Percentiles rank a stretch among this genome's conserved stretches.
Evolutionary conservation across 169 alveolate species (phyloP).

Genomic region (Fabrea salina): DNA sequence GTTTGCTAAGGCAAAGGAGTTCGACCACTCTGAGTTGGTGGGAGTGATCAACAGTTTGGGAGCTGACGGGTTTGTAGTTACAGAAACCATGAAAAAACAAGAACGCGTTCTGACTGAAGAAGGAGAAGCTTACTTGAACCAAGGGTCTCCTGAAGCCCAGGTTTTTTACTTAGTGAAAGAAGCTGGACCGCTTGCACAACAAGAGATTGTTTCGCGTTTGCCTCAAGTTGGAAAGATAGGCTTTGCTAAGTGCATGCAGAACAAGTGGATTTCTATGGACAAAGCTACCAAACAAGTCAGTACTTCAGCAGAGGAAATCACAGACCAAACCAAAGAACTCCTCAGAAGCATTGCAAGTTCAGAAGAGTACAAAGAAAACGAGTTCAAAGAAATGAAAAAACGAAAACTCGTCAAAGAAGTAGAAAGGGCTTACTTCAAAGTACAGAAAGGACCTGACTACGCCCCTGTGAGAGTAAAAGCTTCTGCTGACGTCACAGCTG

Average conservation of each 20-base stretch:
- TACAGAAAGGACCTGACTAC: slow-evolving; percentile 75
- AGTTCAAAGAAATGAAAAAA: slow-evolving; percentile 60
- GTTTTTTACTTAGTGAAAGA: slow-evolving; percentile 45
- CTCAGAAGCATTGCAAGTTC: slow-evolving; percentile 39
- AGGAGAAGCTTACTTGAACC: slow-evolving; percentile 63
- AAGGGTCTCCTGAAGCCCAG: slow-evolving; percentile 79
- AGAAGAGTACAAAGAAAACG: slow-evolving; percentile 52
- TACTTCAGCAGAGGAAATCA: slow-evolving; percentile 44
- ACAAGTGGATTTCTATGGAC: slow-evolving; percentile 66
- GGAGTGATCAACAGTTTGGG: not conserved
- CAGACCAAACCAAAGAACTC: slow-evolving; percentile 30
- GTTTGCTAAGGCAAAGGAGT: not conserved
- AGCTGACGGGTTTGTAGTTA: not conserved
- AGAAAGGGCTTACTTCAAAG: slow-evolving; percentile 50
- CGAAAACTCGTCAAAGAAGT: slow-evolving; percentile 65
- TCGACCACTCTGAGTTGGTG: not conserved
- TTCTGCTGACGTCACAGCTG: slow-evolving; percentile 85
- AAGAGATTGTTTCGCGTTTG: slow-evolving; percentile 42
- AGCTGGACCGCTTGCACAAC: slow-evolving; percentile 52
- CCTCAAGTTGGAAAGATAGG: slow-evolving; percentile 70
- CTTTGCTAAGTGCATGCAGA: slow-evolving; percentile 73
- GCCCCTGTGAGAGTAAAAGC: slow-evolving; percentile 56
- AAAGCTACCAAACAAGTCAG: slow-evolving; percentile 45
- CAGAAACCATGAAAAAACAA: slow-evolving; percentile 25
- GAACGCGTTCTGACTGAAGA: slow-evolving; percentile 52